A percentile compares a stretch with the other conserved stretches of the same genome.
Evolutionary conservation across 495 filamentous ascomycete species (phyloP).

Genomic region (Aspergillus panamensis): DNA sequence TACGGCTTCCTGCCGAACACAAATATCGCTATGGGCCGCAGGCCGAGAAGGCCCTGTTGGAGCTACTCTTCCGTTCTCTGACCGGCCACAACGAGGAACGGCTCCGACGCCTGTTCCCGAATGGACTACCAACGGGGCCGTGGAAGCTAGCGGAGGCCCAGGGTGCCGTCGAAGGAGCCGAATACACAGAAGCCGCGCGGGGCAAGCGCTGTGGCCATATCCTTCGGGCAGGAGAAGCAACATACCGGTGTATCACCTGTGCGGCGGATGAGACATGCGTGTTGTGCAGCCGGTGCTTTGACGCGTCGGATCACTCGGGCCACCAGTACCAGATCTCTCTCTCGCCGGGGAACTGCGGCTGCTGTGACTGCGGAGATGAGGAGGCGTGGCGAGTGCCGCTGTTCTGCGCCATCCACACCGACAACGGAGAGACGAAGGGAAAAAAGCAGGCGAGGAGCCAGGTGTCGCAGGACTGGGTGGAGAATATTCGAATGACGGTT

Average conservation of each 20-base stretch:
- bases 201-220: slow-evolving; percentile 98
- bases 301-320: slow-evolving; percentile 89
- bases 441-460: slow-evolving; percentile 55
- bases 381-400: slow-evolving; percentile 89
- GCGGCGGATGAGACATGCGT: slow-evolving; percentile 83
- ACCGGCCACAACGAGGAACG: slow-evolving; percentile 68
- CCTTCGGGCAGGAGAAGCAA: slow-evolving; percentile 85
- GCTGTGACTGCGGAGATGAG: slow-evolving; percentile 93
- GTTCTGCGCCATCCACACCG: slow-evolving; percentile 89
- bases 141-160: slow-evolving; percentile 83
- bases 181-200: slow-evolving; percentile 88
- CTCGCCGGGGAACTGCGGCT: slow-evolving; percentile 86
- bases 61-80: slow-evolving; percentile 81
- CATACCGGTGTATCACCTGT: slow-evolving; percentile 91
- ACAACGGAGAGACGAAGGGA: slow-evolving; percentile 52
- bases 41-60: slow-evolving; percentile 65
- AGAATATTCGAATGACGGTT: slow-evolving; percentile 78
- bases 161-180: slow-evolving; percentile 87
- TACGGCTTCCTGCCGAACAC: slow-evolving; percentile 64
- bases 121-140: slow-evolving; percentile 57
- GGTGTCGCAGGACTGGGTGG: slow-evolving; percentile 69
- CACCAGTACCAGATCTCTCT: slow-evolving; percentile 85
- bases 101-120: slow-evolving; percentile 73
- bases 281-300: slow-evolving; percentile 87
- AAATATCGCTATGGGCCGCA: slow-evolving; percentile 66